These are phyloP conservation scores for Sporisorium iseilematis-ciliati DNA, from an alignment of 1,284 basidiomycete species.

Conservation along the genomic window DNA sequence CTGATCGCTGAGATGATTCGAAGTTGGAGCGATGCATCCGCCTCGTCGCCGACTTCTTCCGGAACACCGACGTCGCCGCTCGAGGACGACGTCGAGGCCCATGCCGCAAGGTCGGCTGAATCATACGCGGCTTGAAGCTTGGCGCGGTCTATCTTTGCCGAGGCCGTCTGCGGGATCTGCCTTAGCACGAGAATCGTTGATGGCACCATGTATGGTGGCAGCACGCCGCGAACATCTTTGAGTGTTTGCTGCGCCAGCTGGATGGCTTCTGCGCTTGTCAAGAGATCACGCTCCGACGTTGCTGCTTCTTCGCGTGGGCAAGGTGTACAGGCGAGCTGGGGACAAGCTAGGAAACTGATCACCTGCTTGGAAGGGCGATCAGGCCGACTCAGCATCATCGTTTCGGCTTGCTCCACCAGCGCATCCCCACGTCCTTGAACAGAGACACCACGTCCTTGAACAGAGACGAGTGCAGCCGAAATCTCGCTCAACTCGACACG, in stretches of 20 bases:
- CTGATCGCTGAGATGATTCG: constrained; percentile 7
- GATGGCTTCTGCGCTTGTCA: constrained; percentile 3
- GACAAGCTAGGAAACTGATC: constrained; percentile 20
- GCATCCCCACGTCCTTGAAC: background rate
- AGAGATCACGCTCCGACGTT: no score
- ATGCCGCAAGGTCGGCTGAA: constrained; percentile 11
- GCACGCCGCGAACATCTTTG: background rate
- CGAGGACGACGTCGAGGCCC: background rate
- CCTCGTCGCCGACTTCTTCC: background rate
- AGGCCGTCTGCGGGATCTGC: constrained; percentile 25
- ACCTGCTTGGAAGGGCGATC: constrained; percentile 24
- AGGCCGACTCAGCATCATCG: constrained; percentile 18
- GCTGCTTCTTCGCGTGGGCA: background rate
- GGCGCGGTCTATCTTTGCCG: constrained; percentile 19
- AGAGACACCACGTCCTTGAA: no score
- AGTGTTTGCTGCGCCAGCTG: constrained; percentile 9
- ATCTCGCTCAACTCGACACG: constrained; percentile 63
- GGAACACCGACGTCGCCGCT: background rate
- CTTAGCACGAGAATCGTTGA: constrained; percentile 14
- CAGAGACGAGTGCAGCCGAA: constrained; percentile 10
- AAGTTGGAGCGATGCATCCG: background rate
- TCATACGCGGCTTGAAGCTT: constrained; percentile 17
- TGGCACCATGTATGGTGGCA: constrained; percentile 25
- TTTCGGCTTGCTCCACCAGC: constrained; percentile 13
- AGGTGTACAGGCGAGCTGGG: constrained; percentile 1